Evolutionary conservation across 2,329 filamentous ascomycete species (phyloP).

Genomic region (Hansfordia pulvinata): DNA sequence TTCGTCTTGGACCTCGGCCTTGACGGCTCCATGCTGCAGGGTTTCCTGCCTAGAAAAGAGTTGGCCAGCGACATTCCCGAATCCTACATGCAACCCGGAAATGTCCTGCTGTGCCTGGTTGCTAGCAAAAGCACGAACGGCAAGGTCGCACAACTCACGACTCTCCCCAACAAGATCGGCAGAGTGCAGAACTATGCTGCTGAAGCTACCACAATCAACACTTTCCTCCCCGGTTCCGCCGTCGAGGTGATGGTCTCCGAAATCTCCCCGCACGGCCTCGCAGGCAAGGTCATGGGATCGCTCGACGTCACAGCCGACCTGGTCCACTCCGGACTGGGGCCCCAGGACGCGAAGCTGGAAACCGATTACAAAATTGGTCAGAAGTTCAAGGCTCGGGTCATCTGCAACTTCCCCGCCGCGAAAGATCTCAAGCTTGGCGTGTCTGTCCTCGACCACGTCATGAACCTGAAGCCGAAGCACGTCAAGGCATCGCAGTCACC

Average conservation of each 20-base stretch:
- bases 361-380: constrained; percentile 72
- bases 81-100: constrained; percentile 62
- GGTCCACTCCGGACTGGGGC: constrained; percentile 71
- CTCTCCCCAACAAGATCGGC: constrained; percentile 55
- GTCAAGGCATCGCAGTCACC: constrained; percentile 30
- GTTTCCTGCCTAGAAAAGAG: constrained; percentile 78
- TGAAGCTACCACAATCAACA: constrained; percentile 74
- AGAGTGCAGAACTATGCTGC: constrained; percentile 52
- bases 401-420: constrained; percentile 72
- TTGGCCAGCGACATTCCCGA: constrained; percentile 53
- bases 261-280: constrained; percentile 58
- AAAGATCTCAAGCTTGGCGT: constrained; percentile 76
- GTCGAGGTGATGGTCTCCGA: constrained; percentile 76
- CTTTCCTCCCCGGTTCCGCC: constrained; percentile 83
- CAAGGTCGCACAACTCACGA: constrained; percentile 77
- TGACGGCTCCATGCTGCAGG: constrained; percentile 51
- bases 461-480: constrained; percentile 41
- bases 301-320: constrained; percentile 84
- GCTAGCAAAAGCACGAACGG: constrained; percentile 62
- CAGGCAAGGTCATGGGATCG: constrained; percentile 84
- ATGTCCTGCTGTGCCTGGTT: constrained; percentile 74
- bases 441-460: constrained; percentile 75
- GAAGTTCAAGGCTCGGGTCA: constrained; percentile 74
- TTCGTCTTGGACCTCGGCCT: constrained; percentile 86
- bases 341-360: constrained; percentile 54